These are phyloP conservation scores for Ogataea paraovalis DNA, from an alignment of 805 yeast species.

Conservation along the genomic window DNA sequence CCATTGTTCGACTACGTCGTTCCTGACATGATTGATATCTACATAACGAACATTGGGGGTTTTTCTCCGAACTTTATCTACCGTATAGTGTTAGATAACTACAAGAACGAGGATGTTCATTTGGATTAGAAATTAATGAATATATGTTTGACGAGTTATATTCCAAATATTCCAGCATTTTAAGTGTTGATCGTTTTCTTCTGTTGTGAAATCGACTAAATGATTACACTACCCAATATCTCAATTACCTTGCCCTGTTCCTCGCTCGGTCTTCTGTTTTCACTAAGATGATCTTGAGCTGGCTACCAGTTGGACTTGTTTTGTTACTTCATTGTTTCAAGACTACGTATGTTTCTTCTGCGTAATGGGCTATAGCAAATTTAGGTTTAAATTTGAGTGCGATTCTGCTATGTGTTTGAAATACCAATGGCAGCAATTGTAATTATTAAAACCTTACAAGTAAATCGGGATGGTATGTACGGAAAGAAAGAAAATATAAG, in stretches of 20 bases:
- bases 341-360: neutral
- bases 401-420: conserved; percentile 36
- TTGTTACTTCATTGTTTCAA: conserved; percentile 1
- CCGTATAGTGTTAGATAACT: conserved; percentile 91
- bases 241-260: conserved; percentile 43
- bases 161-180: neutral
- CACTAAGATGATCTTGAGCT: conserved; percentile 52
- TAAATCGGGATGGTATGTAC: neutral
- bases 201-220: too few relatives aligned
- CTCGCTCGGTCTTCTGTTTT: conserved; percentile 52
- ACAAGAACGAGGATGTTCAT: conserved; percentile 77
- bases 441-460: conserved; percentile 36
- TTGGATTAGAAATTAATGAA: conserved; percentile 35
- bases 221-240: too few relatives aligned
- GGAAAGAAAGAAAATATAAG: neutral
- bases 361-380: conserved; percentile 46
- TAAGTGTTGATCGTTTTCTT: too few relatives aligned
- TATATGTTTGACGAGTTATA: neutral
- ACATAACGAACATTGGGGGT: conserved; percentile 93
- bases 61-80: conserved; percentile 94
- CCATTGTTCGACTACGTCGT: conserved; percentile 88
- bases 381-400: conserved; percentile 55
- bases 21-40: conserved; percentile 92
- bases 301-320: conserved; percentile 36
- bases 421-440: conserved; percentile 34